Evolutionary conservation across 306 rosid species (phyloP), one percentile per base, ranked within the genome.

Genomic region (Prunus kanzakura): DNA sequence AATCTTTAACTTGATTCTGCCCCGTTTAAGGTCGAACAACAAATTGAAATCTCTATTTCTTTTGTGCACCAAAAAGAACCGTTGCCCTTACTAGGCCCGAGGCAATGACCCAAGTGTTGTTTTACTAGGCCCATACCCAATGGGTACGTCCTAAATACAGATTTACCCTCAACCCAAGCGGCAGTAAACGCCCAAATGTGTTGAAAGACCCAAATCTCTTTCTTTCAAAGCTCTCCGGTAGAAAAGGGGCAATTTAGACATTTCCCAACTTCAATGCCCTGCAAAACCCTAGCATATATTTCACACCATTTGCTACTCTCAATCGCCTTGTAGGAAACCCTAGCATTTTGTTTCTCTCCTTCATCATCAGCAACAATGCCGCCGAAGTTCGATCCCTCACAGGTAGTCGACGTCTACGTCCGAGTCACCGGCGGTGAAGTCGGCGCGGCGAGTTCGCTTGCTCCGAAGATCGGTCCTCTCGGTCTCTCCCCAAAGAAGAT

Each of bases 351-450:
- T 19, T 7, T 25, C 51, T 19, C 23, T 18, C 69, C 11, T 49
- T 32, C 41, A 4, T 12, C 38, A 50, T n/a, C 45, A 4, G 38
- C 72, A n/a, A 60, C 82, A 77, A 90, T 90, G 98, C 97, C 94
- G 88, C 98, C 98, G 49, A 93, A 93, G 89, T 75, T 93, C 72
- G 98, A 93, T 64, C 98, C 98, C 7, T 67, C 98, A 0, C 98
- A 88, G 84, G 88, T 93, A 29, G 93, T 93, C 27, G 98, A 93
- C 58, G 98, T 93, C 13, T 93, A 47, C 78, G 98, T 93, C 64
- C 78, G 98, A 6, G 98, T 93, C 73, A 93, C 98, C 72, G 98
- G 98, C 5, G 98, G 98, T 0, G 98, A 93, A 66, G 98, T 93
- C 16, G 98, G 98, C 14, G 98, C 98, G 8, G 98, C 98, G 49